A percentile compares a stretch with the other conserved stretches of the same genome.
phyloP scores from a whole-genome alignment of 73 alveolate genomes.

The Tetrahymena borealis region DNA sequence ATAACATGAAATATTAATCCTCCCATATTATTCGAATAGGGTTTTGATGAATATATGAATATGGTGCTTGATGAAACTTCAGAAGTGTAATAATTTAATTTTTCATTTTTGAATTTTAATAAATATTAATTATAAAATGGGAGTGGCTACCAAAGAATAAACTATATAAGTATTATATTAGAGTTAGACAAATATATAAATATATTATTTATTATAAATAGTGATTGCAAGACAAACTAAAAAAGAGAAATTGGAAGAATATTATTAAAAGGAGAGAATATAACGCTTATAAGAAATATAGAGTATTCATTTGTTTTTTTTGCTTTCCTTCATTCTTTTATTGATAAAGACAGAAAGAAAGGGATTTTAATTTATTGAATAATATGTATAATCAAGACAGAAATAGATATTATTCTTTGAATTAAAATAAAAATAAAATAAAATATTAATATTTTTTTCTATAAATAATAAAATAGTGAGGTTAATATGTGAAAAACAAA shows the following conservation, averaged over 20 bases:
- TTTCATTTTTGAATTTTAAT: background rate
- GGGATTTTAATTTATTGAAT: too few relatives aligned
- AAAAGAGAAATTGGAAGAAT: background rate
- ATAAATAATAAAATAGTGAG: too few relatives aligned
- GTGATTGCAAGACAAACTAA: background rate
- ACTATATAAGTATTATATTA: too few relatives aligned
- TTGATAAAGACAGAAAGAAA: too few relatives aligned
- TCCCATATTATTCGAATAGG: background rate
- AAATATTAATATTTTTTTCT: too few relatives aligned
- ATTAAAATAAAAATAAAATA: too few relatives aligned
- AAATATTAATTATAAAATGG: background rate
- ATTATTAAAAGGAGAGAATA: background rate
- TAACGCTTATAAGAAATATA: background rate
- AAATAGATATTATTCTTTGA: too few relatives aligned
- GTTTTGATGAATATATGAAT: background rate
- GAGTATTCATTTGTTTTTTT: background rate
- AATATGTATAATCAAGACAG: too few relatives aligned
- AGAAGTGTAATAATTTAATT: background rate
- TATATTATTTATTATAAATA: background rate
- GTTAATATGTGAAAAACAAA: too few relatives aligned
- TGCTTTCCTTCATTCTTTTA: too few relatives aligned
- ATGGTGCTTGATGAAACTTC: slow-evolving; percentile 3
- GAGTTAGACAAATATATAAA: too few relatives aligned
- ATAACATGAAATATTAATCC: background rate
- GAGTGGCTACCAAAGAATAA: background rate